Percentiles rank a stretch among this genome's conserved stretches.
phyloP scores from a whole-genome alignment of 1,139 yeast genomes.

The Ogataea hybrid region DNA sequence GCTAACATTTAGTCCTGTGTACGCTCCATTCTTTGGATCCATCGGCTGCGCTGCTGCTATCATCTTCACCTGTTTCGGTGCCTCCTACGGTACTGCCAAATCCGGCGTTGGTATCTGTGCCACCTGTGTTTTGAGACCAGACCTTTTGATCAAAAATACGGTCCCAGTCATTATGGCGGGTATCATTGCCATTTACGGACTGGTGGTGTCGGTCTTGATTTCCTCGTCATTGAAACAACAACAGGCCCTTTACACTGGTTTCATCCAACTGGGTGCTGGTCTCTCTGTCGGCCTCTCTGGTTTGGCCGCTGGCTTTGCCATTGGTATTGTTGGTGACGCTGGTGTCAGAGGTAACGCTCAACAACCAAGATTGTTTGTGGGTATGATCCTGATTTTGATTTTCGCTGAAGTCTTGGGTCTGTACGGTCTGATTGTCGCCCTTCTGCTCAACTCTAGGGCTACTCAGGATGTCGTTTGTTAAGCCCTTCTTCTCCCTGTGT shows the following conservation, averaged over 20 bases:
- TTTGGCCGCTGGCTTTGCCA: slow-evolving; percentile 96
- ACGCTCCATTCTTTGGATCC: slow-evolving; percentile 96
- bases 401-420: slow-evolving; percentile 98
- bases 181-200: slow-evolving; percentile 98
- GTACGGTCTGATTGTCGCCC: slow-evolving; percentile 96
- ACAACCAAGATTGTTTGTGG: slow-evolving; percentile 96
- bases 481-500: slow-evolving; percentile 15
- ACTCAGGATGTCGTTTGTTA: slow-evolving; percentile 86
- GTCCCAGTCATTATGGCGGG: slow-evolving; percentile 99
- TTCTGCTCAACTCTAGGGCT: slow-evolving; percentile 95
- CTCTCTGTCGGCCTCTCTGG: slow-evolving; percentile 96
- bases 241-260: slow-evolving; percentile 95
- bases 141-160: slow-evolving; percentile 81
- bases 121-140: slow-evolving; percentile 96
- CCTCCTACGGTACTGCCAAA: slow-evolving; percentile 99
- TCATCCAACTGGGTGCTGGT: slow-evolving; percentile 98
- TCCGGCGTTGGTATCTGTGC: slow-evolving; percentile 99
- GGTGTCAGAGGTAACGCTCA: slow-evolving; percentile 97
- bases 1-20: slow-evolving; percentile 51
- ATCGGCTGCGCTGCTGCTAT: slow-evolving; percentile 99
- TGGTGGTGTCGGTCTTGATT: slow-evolving; percentile 94
- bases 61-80: slow-evolving; percentile 98
- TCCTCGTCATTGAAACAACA: slow-evolving; percentile 86
- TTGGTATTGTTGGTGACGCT: slow-evolving; percentile 98
- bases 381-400: slow-evolving; percentile 95